Conservation (phyloP, 1,139 yeast genomes). For the Suhomyces choctaworum region DNA sequence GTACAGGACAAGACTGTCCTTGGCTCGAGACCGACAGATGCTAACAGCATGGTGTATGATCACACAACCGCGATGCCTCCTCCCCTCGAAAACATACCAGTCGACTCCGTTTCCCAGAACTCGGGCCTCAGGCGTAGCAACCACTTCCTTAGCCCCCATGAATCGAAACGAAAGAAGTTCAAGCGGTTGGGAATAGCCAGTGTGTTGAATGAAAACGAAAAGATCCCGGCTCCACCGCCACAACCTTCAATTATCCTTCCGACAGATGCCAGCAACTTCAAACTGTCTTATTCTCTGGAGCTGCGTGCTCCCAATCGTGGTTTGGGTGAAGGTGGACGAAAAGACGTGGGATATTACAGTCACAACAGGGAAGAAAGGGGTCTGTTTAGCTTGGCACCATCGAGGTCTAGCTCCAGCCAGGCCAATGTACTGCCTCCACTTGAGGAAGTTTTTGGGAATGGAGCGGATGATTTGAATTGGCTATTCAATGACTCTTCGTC, state of each 20-base stretch:
- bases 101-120: background rate
- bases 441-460: background rate
- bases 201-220: constrained; percentile 1
- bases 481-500: constrained; percentile 1
- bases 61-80: too few relatives aligned
- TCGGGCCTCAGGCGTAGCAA: background rate
- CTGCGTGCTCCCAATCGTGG: too few relatives aligned
- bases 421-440: constrained; percentile 1
- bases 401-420: too few relatives aligned
- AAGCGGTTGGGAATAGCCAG: constrained; percentile 1
- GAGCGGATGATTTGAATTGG: background rate
- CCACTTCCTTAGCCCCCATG: background rate
- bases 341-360: too few relatives aligned
- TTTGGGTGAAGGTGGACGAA: too few relatives aligned
- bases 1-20: background rate
- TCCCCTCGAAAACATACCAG: background rate
- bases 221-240: constrained; percentile 1
- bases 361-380: too few relatives aligned
- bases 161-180: background rate
- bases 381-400: too few relatives aligned
- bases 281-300: too few relatives aligned
- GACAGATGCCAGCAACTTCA: constrained; percentile 1
- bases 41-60: background rate
- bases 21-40: background rate
- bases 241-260: constrained; percentile 1